Evolutionary conservation across 2,329 filamentous ascomycete species (phyloP), one percentile per base, ranked within the genome.

Genomic region (Pestalotiopsis sp.): DNA sequence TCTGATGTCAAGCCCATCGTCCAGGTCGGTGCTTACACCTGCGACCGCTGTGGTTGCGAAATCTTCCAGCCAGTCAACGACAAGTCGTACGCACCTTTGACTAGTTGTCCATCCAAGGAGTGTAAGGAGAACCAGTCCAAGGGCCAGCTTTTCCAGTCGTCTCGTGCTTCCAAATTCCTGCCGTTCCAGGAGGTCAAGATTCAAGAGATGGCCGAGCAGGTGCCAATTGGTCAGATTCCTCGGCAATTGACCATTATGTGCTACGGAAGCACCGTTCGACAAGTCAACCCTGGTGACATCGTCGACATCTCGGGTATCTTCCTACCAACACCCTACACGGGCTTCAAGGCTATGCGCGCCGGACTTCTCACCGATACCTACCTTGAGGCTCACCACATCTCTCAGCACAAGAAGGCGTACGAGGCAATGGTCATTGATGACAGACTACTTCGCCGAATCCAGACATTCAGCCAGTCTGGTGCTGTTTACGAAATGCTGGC

Each of bases 131-230:
- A 98, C 81, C 94, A 97, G 80, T 90, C 94, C 74, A 97, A 96
- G 81, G 96, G 96, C 20, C 94, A 98, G 80, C 87, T 99, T 52
- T 95, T 97, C 79, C 90, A 97, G 49, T 98, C 95, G 0, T 97
- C 95, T n/a, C 89, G 96, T 75, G 96, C 95, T 0, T 98, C 95
- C 65, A 99, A 98, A 77, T 99, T 98, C 78, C 84, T 97, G 76
- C 94, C 96, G 3, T 99, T 99, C 84, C 96, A 99, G 81, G 96
- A 99, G 81, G 90, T 98, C 81, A 98, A 98, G 84, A 94, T 99
- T 68, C 96, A 99, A 81, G 96, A 99, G 79, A 94, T 98, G 90
- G 94, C 96, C n/a, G 96, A 99, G 79, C 96, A 99, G 80, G 96
- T 99, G 0, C 96, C 96, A 7, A 97, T 99, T 72, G 96, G 96